Evolutionary conservation across 2,329 filamentous ascomycete genomes (phyloP).

Genomic region (Talaromyces sp.): DNA sequence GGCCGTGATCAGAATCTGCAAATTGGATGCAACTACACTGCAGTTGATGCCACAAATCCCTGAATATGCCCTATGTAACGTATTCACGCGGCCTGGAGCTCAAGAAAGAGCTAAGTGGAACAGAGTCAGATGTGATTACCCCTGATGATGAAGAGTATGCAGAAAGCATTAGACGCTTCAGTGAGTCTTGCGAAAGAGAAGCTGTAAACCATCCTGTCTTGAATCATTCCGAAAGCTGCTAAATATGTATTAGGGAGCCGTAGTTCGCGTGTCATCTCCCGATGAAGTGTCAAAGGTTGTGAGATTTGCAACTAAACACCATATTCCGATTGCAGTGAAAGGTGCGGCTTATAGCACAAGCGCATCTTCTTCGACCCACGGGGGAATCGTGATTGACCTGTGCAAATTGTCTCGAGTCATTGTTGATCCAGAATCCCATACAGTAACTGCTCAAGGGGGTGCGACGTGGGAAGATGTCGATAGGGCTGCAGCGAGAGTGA

Average conservation of each 20-base stretch:
- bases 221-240: not conserved
- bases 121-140: slow-evolving; percentile 8
- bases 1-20: too few species aligned
- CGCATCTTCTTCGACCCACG: slow-evolving; percentile 53
- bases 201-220: not conserved
- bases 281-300: slow-evolving; percentile 11
- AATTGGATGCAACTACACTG: too few species aligned
- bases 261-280: slow-evolving; percentile 3
- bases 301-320: slow-evolving; percentile 15
- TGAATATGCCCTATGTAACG: slow-evolving; percentile 10
- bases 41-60: too few species aligned
- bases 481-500: slow-evolving; percentile 50
- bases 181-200: slow-evolving; percentile 7
- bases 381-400: slow-evolving; percentile 59
- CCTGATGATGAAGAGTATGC: slow-evolving; percentile 10
- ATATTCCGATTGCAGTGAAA: slow-evolving; percentile 31
- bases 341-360: slow-evolving; percentile 50
- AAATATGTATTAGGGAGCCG: slow-evolving; percentile 1
- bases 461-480: slow-evolving; percentile 58
- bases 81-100: slow-evolving; percentile 3
- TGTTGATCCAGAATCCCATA: slow-evolving; percentile 49
- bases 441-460: slow-evolving; percentile 54
- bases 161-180: slow-evolving; percentile 10
- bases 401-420: slow-evolving; percentile 52
- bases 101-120: slow-evolving; percentile 12